Evolutionary conservation across 331 rosid species (phyloP).

Genomic region (Dryas integrifolia): DNA sequence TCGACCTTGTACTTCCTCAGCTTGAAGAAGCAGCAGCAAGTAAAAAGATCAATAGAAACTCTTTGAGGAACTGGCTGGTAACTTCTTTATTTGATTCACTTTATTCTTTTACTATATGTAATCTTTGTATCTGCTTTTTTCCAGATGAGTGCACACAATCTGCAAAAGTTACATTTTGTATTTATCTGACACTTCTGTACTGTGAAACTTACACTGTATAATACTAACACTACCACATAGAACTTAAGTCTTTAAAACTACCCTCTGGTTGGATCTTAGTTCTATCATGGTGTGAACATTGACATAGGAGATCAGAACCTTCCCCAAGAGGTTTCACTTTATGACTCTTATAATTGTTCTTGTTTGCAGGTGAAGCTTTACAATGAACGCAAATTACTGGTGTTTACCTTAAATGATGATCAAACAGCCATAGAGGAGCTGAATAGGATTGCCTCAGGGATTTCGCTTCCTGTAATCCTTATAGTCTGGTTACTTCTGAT

Average conservation of each 20-base stretch:
- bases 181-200: neutral
- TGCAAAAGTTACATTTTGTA: neutral
- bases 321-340: neutral
- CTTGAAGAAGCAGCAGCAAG: slow-evolving; percentile 69
- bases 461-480: slow-evolving; percentile 40
- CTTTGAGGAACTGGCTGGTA: slow-evolving; percentile 83
- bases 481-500: slow-evolving; percentile 62
- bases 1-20: slow-evolving; percentile 55
- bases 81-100: slow-evolving; percentile 7
- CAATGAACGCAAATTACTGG: slow-evolving; percentile 62
- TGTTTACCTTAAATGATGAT: slow-evolving; percentile 69
- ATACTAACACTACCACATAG: neutral
- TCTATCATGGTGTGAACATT: neutral
- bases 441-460: slow-evolving; percentile 54
- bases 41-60: slow-evolving; percentile 64
- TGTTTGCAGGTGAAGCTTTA: slow-evolving; percentile 72
- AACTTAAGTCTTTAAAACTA: neutral
- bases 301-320: neutral
- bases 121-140: slow-evolving; percentile 1
- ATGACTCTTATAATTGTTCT: slow-evolving; percentile 16
- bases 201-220: neutral
- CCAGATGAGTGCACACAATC: neutral
- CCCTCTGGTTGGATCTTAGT: neutral
- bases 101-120: neutral
- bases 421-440: slow-evolving; percentile 83